Percentiles rank a stretch among this genome's conserved stretches.
Conservation (phyloP, 352 stramenopile genomes). For the Pilasporangium apinafurcum region DNA sequence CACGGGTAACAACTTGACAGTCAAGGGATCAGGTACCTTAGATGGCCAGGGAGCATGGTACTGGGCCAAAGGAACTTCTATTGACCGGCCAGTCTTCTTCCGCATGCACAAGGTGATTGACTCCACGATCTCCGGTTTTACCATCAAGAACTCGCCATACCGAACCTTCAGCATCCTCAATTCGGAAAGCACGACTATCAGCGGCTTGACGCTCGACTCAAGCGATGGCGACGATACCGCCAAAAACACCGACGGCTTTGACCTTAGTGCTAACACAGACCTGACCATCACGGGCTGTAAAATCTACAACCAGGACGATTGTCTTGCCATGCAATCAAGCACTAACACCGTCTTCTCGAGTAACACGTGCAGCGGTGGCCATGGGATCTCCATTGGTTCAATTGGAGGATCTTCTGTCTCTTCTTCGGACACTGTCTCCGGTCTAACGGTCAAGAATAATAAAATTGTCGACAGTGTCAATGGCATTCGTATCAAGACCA, state of each 20-base stretch:
- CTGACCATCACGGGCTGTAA: conserved; percentile 20
- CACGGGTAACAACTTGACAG: conserved; percentile 5
- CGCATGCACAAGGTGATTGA: too few relatives aligned
- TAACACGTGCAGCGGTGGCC: too few relatives aligned
- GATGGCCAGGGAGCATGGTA: conserved; percentile 12
- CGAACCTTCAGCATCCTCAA: conserved; percentile 29
- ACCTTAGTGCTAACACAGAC: conserved; percentile 14
- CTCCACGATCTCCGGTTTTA: conserved; percentile 27
- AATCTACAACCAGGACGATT: conserved; percentile 22
- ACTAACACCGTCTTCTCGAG: too few relatives aligned
- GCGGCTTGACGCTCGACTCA: conserved; percentile 12
- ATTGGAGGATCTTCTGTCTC: too few relatives aligned
- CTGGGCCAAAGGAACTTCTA: conserved; percentile 6
- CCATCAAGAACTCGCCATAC: conserved; percentile 36
- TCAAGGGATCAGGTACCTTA: conserved; percentile 8
- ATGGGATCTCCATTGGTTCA: too few relatives aligned
- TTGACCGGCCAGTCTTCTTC: conserved; percentile 10
- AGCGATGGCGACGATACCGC: conserved; percentile 5
- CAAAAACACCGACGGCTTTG: conserved; percentile 11
- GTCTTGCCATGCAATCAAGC: too few relatives aligned
- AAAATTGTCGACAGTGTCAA: conserved; percentile 15
- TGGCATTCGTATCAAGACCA: conserved; percentile 14
- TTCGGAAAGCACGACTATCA: conserved; percentile 14
- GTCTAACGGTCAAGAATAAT: conserved; percentile 5
- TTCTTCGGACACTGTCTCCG: conserved; percentile 6